Evolutionary conservation across 1,284 basidiomycete genomes (phyloP), one percentile per base, ranked within the genome.

Genomic region (Heterobasidion irregulare): DNA sequence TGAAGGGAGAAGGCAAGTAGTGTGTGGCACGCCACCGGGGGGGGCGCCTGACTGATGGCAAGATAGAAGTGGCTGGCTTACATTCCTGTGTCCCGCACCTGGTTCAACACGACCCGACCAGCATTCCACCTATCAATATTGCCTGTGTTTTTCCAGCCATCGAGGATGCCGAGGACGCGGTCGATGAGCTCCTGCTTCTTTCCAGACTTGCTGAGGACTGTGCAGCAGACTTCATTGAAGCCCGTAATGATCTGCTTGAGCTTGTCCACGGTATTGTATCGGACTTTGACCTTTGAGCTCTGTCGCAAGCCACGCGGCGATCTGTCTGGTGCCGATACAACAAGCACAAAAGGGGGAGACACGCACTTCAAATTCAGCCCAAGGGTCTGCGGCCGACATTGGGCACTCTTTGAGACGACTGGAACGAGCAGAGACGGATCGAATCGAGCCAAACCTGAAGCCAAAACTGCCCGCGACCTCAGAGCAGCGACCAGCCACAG

Each of bases 161-260:
- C 81, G 61, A 92, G 69, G 58, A 75, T 72, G 10, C 62, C 62
- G 46, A 75, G 69, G 58, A 89, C 83, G 57, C 84, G 78, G 65
- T 90, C 83, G 64, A 92, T 90, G 49, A 92, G 78, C 33, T 92
- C 89, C 61, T 87, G 83, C 66, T 93, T 93, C 72, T 86, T 89
- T 38, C 90, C 90, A n/a, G 84, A 77, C 68, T 88, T 87, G 53
- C 79, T 76, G 32, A 92, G 72, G 61, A 79, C 77, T 6, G 80
- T 80, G 52, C 73, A 71, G 64, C 88, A 88, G 65, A 88, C 80
- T 46, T 89, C 84, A 72, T 90, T 90, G 62, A 92, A 74, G 33
- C 81, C 80, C 36, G 72, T 70, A 55, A 92, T 74, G 61, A 91
- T 86, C 63, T 82, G 79, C 69, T 92, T 92, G 61, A 92, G 80